Evolutionary conservation across 192 early-diverging fungal species (phyloP), one percentile per base, ranked within the genome.

Genomic region (Entomortierella beljakovae): DNA sequence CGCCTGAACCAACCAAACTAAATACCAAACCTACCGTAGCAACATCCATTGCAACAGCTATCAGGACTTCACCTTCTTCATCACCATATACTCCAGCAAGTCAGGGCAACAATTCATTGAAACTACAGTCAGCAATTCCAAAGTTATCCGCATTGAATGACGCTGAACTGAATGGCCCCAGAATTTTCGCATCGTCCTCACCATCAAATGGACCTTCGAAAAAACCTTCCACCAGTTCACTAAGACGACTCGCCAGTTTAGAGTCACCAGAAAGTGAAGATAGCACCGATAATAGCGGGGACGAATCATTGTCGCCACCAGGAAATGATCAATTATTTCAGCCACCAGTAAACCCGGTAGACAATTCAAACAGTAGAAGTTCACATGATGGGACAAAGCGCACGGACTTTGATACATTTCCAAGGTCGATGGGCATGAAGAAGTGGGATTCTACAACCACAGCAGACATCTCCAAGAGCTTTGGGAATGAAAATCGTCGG

Each of bases 21-120:
- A 77, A 77, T 31, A 77, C 73, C 6, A 77, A 64, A 33, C 73
- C 75, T 2, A 79, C 75, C 0, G 67, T 79, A 15, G 75, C 68
- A 16, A 69, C 75, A 29, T 79, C 68, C 1, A 79, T 64, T 35
- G 61, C 67, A 6, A 79, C 75, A 0, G 73, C 73, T 7, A 77
- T 77, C 28, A 53, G 73, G 32, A 77, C 73, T 15, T 58, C 66
- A 0, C 73, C 73, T 18, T 35, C 70, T 6, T 32, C 59, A 2
- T 22, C 70, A 51, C 32, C 65, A 10, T 62, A 72, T 29, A 20
- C 48, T 57, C 34, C 34, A 57, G 22, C 31, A 18, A 52, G 57
- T 40, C 37, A 11, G 15, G 26, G 18, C 20, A 18, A 22, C 18
- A 56, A 31, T 29, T 28, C 59, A 1, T 63, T 65, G 3, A 69